Base-by-base conservation (phyloP, 2,329 filamentous ascomycete genomes). In the Talaromyces sp. region DNA sequence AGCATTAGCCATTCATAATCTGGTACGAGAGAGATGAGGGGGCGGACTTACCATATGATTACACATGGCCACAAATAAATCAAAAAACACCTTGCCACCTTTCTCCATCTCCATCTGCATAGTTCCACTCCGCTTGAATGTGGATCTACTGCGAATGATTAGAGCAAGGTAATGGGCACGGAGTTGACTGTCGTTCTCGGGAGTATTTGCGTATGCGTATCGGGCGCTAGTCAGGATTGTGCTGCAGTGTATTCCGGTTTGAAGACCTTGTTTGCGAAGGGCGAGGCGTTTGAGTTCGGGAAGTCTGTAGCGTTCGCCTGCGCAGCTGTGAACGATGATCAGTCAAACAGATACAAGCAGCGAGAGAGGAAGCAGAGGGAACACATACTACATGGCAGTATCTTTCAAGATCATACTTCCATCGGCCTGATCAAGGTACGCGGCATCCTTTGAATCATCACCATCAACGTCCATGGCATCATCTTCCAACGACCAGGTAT, bases 51-150 rank as follows among this genome's bases (percentile, higher is more conserved):
- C 54, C 54, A 97, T 89, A 83, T 96, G 93, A 81, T 96, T 97
- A 84, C 92, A 96, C 89, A 97, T 91, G 72, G 93, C 93, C 76
- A 97, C 93, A 79, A 97, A 98, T 79, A 98, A 83, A 84, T 97
- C 93, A 82, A 98, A 98, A 85, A 95, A 97, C 81, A 97, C 84
- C 84, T 93, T 93, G 80, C 86, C 92, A 77, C 93, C 92, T 79
- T 87, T 87, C 83, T 96, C 91, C 93, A 98, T 97, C 83, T 97
- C 93, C 82, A 90, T 89, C 85, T 97, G 93, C 92, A 97, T 96
- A 79, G 93, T 97, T 80, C 93, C 93, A 83, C 92, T 96, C 80
- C 90, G 88, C 88, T 96, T 97, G 80, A 98, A 97, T 73, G 92
- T 96, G 83, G 92, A 92, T 78, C 93, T 91, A 84, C 91, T 93